These are phyloP conservation scores for Candida sp. DNA, from an alignment of 1,139 yeast species.

Conservation along the genomic window DNA sequence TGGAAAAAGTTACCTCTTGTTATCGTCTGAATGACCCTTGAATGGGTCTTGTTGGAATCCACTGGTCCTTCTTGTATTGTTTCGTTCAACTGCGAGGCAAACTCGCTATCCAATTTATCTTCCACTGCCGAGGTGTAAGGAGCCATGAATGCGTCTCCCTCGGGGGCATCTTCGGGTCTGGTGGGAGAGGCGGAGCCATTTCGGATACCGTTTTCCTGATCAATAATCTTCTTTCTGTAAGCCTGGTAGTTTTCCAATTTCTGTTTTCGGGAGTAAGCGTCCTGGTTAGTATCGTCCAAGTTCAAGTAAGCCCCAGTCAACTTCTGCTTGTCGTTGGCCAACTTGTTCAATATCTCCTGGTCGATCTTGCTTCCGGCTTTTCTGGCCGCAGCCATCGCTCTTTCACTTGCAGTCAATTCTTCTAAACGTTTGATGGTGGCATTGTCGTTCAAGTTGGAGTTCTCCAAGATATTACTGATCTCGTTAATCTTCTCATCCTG, in stretches of 20 bases:
- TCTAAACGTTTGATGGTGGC: constrained; percentile 54
- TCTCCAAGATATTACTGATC: constrained; percentile 48
- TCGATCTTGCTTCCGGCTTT: constrained; percentile 55
- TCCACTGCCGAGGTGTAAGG: constrained; percentile 79
- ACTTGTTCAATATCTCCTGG: constrained; percentile 40
- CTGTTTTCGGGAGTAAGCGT: constrained; percentile 47
- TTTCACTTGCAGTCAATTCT: constrained; percentile 60
- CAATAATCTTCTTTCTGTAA: constrained; percentile 54
- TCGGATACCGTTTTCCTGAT: constrained; percentile 47
- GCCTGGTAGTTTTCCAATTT: constrained; percentile 50
- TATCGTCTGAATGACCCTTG: constrained; percentile 67
- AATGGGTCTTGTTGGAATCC: constrained; percentile 58
- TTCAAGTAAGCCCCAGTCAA: constrained; percentile 48
- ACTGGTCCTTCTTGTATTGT: constrained; percentile 65
- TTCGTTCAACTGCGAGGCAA: constrained; percentile 63
- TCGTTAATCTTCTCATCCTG: constrained; percentile 50
- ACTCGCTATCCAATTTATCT: constrained; percentile 66
- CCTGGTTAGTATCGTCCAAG: constrained; percentile 47
- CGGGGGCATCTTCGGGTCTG: constrained; percentile 14
- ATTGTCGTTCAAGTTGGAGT: constrained; percentile 43
- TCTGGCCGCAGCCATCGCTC: constrained; percentile 65
- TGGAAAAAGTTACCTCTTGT: constrained; percentile 73
- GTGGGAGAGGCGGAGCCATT: constrained; percentile 11
- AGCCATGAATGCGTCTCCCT: constrained; percentile 43
- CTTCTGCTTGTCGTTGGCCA: constrained; percentile 44